Base-by-base conservation (phyloP, 2,329 filamentous ascomycete species). In the Xylariales sp. region DNA sequence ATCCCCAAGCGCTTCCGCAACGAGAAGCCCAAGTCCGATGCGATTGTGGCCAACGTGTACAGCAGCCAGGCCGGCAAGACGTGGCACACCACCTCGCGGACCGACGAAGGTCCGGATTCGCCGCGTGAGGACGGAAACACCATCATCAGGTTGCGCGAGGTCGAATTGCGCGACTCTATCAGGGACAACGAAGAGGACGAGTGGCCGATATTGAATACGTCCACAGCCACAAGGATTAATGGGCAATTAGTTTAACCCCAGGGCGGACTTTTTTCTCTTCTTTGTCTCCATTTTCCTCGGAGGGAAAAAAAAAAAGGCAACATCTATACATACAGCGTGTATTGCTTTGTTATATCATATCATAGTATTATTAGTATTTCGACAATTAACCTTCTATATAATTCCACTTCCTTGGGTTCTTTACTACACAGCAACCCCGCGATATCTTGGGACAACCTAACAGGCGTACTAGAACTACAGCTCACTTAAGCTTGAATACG, bases 131-230 rank as follows among this genome's bases (percentile, higher is more conserved):
- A 13, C 6, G 15, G 6, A 12, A n/a, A n/a, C n/a, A 16, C 19
- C 21, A 39, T 39, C 21, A 29, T 39, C 4, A 18, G 16, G 29
- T 25, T 33, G 12, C 37, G 37, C 20, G 37, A 39, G 30, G 21
- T 39, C 11, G 30, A 39, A 8, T 13, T 33, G 12, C 29, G 21
- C 7, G 13, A 28, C 7, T 39, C 37, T 6, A 16, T 11, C 4
- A 15, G 21, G 5, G 30, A 17, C 14, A 18, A 18, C 6, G 29
- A 33, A 12, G 37, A 39, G 6, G 29, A 39, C 24, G 37, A 39
- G 29, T 39, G 37, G 37, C 37, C 37, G 8, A 39, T 39, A 15
- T 15, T 39, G 23, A n/a, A n/a, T n/a, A n/a, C n/a, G n/a, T n/a
- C 37, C 15, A 39, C 30, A 19, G 21, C 23, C 15, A 39, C 29